phyloP scores from a whole-genome alignment of 2,329 filamentous ascomycete species.

The Didymella glomerata region DNA sequence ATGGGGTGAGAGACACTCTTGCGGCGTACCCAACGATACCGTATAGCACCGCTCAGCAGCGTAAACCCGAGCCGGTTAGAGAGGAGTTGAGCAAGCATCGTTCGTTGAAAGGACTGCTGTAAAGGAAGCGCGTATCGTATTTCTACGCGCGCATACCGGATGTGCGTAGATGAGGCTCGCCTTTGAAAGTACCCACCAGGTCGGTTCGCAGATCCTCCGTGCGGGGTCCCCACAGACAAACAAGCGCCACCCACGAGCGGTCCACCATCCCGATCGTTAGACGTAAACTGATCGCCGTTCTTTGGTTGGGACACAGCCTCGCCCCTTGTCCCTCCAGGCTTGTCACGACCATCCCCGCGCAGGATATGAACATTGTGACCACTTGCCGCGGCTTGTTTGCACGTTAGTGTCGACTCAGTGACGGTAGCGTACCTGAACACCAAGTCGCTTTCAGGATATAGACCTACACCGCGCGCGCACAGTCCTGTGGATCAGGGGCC shows the following conservation, averaged over 20 bases:
- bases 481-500: constrained; percentile 7
- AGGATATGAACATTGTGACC: constrained; percentile 3
- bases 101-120: not conserved
- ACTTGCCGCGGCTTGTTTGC: constrained; percentile 21
- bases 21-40: not conserved
- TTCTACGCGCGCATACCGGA: not conserved
- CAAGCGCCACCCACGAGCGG: constrained; percentile 9
- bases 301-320: constrained; percentile 4
- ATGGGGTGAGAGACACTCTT: not conserved
- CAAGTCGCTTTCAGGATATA: constrained; percentile 13
- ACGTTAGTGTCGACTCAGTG: not conserved
- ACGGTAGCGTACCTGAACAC: constrained; percentile 8
- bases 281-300: constrained; percentile 5
- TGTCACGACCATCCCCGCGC: constrained; percentile 3
- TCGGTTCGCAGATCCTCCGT: constrained; percentile 5
- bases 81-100: not conserved
- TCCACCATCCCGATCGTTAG: constrained; percentile 5
- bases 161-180: too few relatives aligned
- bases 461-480: constrained; percentile 12
- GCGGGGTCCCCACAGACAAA: constrained; percentile 16
- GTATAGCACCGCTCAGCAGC: not conserved
- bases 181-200: not conserved
- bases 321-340: constrained; percentile 2
- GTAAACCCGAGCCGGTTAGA: not conserved
- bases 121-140: not conserved